phyloP scores from a whole-genome alignment of 2,329 filamentous ascomycete species.

The Talaromyces sp. region DNA sequence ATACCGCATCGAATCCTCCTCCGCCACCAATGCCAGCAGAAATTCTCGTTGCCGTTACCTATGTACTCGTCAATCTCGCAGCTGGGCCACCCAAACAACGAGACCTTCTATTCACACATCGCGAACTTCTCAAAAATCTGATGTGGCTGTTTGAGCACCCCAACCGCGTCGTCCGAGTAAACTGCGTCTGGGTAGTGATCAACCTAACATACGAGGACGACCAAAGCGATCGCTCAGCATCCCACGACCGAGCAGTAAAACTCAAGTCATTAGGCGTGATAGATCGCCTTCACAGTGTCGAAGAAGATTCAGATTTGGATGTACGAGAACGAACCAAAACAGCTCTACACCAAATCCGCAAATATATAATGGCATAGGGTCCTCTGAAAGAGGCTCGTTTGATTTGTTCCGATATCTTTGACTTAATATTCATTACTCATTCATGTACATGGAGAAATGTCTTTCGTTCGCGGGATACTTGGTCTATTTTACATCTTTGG shows the following conservation, averaged over 20 bases:
- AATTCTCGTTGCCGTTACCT: constrained; percentile 74
- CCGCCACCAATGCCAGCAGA: constrained; percentile 47
- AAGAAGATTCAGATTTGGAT: constrained; percentile 72
- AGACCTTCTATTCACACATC: constrained; percentile 72
- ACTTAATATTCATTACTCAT: constrained; percentile 5
- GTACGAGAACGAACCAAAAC: constrained; percentile 80
- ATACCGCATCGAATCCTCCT: constrained; percentile 26
- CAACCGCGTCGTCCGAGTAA: constrained; percentile 69
- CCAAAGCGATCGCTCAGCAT: constrained; percentile 61
- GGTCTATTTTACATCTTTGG: not conserved
- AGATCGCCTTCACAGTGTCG: constrained; percentile 60
- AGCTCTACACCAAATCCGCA: constrained; percentile 67
- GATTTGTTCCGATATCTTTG: not conserved
- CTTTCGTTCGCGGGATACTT: not conserved
- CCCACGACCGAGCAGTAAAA: constrained; percentile 63
- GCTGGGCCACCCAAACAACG: constrained; percentile 76
- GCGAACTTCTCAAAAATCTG: constrained; percentile 68
- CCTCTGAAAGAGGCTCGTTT: not conserved
- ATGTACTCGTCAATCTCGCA: constrained; percentile 82
- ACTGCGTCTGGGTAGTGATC: constrained; percentile 77
- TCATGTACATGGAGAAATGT: constrained; percentile 2
- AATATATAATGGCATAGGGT: constrained; percentile 10
- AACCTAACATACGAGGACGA: constrained; percentile 85
- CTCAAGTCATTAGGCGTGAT: constrained; percentile 70
- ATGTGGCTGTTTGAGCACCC: constrained; percentile 70